Conservation (phyloP, 306 rosid species). For the Notholithocarpus densiflorus region DNA sequence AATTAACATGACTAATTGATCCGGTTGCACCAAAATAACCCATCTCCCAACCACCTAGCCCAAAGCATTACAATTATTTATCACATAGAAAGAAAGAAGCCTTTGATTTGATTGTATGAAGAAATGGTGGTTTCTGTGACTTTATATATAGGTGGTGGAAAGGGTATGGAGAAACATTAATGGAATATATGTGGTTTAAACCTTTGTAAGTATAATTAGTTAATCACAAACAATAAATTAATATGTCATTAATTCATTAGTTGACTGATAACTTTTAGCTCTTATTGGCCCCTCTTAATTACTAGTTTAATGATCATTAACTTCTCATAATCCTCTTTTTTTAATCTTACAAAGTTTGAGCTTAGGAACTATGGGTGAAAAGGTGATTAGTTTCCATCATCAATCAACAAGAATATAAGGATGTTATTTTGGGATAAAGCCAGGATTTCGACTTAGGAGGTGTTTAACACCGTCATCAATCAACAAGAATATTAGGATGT, state of each 20-base stretch:
- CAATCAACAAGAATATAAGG: background rate
- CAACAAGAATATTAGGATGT: background rate
- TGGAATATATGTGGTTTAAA: constrained; percentile 8
- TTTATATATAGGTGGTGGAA: background rate
- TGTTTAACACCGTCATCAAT: background rate
- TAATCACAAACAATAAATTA: too few relatives aligned
- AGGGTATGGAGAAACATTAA: background rate
- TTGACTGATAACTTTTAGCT: background rate
- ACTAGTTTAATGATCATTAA: background rate
- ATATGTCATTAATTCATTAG: background rate
- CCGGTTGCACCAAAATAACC: background rate
- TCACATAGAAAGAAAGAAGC: background rate
- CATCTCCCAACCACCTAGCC: background rate
- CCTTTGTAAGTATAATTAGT: background rate
- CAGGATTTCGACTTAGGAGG: too few relatives aligned
- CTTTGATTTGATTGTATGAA: constrained; percentile 3
- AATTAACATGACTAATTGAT: background rate
- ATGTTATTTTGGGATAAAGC: too few relatives aligned
- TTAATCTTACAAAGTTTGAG: background rate
- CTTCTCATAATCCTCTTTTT: background rate
- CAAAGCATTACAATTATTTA: background rate
- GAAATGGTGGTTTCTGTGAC: background rate
- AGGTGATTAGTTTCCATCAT: background rate
- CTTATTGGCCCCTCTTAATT: background rate
- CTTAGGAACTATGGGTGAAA: background rate